Evolutionary conservation across 805 yeast species (phyloP), one percentile per base, ranked within the genome.

Genomic region (Wickerhamomyces queroliae): DNA sequence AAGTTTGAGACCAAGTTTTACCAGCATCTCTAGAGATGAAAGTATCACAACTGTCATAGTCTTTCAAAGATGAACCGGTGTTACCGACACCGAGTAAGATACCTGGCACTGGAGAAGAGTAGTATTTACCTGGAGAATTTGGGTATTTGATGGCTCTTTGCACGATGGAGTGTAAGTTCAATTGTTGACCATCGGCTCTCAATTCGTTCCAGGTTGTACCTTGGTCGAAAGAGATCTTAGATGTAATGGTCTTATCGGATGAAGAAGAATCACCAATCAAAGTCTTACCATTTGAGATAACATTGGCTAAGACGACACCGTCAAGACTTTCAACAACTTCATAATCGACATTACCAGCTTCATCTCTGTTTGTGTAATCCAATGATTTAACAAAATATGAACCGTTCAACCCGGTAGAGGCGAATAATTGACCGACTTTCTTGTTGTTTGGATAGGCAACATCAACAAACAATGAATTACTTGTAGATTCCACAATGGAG

Each of bases 21-120:
- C 96, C 95, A 20, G 86, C 89, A 62, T 87, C 88, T 41, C 82
- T 64, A 0, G 95, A 83, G 7, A 85, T 55, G 55, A 67, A 88
- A 1, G 93, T 77, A 37, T 63, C 62, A 31, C 67, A 54, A 13
- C 59, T 50, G 3, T 50, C 59, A 34, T 55, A 57, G 2, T 52
- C 38, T 25, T 36, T 38, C 23, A 48, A 36, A 5, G 41, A 43
- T 17, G 42, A 30, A 7, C 70, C 70, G 6, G 59, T 53, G 36
- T 63, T 59, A 40, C 74, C 76, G 32, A 67, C 60, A 41, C 69
- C 76, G 9, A 71, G 49, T 11, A 71, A 36, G 20, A 72, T 46
- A 35, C 76, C 77, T 2, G 76, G 73, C 23, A 67, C 65, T 10
- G 64, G 62, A 10, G 71, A 63, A n/a, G 67, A 59, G 36, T 56